phyloP scores from a whole-genome alignment of 257 asterid species.

The Henckelia pumila region DNA sequence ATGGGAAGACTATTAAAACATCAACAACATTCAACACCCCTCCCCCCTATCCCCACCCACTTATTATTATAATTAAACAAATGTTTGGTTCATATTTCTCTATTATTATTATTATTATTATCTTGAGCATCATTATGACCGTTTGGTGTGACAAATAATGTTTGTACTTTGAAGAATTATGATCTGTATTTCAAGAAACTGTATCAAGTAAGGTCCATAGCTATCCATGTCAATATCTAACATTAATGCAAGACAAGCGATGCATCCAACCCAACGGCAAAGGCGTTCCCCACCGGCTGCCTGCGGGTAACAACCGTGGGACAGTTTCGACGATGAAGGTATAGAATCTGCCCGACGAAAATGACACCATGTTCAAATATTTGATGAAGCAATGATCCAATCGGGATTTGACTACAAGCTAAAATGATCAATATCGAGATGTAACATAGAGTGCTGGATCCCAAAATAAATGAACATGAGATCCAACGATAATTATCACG shows the following conservation, averaged over 20 bases:
- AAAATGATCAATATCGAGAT: no score
- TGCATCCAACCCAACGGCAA: neutral
- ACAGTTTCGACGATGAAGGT: no score
- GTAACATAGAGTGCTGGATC: neutral
- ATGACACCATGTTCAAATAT: no score
- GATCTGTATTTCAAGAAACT: neutral
- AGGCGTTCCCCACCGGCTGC: no score
- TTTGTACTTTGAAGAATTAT: neutral
- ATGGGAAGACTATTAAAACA: slow-evolving; percentile 54
- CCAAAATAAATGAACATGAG: neutral
- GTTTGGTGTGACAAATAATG: slow-evolving; percentile 25
- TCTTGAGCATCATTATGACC: slow-evolving; percentile 20
- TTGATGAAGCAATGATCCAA: no score
- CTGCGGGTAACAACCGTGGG: no score
- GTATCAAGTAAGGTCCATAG: neutral
- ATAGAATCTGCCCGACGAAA: no score
- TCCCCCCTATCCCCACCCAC: slow-evolving; percentile 32
- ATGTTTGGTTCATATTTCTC: slow-evolving; percentile 36
- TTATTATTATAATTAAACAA: slow-evolving; percentile 32
- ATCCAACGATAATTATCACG: no score
- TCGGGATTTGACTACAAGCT: no score
- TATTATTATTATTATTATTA: slow-evolving; percentile 11
- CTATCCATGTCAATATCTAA: neutral
- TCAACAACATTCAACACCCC: no score
- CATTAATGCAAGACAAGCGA: neutral